Percentiles rank a stretch among this genome's conserved stretches.
These are phyloP conservation scores for Saccharomyces mikatae DNA, from an alignment of 805 yeast genomes.

Conservation along the genomic window DNA sequence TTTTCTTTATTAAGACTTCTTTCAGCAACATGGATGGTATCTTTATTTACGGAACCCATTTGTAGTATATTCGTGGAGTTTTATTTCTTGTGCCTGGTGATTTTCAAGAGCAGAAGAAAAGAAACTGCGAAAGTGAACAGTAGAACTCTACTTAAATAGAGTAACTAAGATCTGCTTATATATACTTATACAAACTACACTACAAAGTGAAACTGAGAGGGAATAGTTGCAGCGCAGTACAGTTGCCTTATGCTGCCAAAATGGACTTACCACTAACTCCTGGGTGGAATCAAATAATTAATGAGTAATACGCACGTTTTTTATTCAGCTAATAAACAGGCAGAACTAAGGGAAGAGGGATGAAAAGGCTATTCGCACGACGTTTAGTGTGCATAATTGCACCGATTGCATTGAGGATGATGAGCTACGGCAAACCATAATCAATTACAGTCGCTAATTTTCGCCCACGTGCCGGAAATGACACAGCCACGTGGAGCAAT, in stretches of 20 bases:
- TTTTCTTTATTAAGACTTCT: constrained; percentile 24
- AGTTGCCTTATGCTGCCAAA: neutral
- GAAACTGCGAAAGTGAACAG: neutral
- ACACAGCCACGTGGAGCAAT: neutral
- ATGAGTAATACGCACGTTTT: neutral
- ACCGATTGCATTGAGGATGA: neutral
- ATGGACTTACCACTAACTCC: neutral
- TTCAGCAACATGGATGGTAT: constrained; percentile 9
- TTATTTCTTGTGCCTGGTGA: neutral
- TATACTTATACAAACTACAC: neutral
- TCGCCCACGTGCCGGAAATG: neutral
- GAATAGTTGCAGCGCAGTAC: neutral
- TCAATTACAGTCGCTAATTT: neutral
- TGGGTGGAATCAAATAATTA: neutral
- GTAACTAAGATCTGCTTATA: neutral
- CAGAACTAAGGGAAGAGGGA: neutral
- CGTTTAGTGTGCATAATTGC: neutral
- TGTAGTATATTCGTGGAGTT: neutral
- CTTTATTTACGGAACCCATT: constrained; percentile 2
- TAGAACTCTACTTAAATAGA: neutral
- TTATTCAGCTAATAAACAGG: neutral
- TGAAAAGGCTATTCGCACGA: neutral
- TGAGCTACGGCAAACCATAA: neutral
- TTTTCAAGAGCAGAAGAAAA: neutral
- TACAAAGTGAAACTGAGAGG: neutral